phyloP scores from a whole-genome alignment of 1,284 basidiomycete genomes.

The Amylostereum areolatum region DNA sequence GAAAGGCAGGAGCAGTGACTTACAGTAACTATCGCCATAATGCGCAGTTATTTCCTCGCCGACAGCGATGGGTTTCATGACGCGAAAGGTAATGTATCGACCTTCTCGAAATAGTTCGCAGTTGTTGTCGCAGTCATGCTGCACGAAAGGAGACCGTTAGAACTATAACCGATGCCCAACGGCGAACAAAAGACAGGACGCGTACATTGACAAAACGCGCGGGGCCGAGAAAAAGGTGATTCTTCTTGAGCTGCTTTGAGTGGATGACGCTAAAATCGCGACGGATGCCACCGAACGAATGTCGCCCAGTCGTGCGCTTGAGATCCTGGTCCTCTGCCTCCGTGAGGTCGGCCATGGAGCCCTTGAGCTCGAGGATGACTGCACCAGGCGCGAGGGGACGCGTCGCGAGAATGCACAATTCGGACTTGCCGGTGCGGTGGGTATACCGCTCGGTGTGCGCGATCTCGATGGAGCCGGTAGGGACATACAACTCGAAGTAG shows the following conservation, averaged over 20 bases:
- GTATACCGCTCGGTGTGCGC: slow-evolving; percentile 82
- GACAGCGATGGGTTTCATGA: slow-evolving; percentile 70
- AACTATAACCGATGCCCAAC: background rate
- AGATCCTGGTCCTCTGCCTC: slow-evolving; percentile 79
- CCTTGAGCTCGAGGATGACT: slow-evolving; percentile 77
- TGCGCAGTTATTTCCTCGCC: slow-evolving; percentile 87
- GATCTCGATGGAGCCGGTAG: slow-evolving; percentile 79
- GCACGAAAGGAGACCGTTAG: slow-evolving; percentile 14
- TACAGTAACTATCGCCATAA: slow-evolving; percentile 82
- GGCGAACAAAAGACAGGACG: slow-evolving; percentile 5
- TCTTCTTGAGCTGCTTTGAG: slow-evolving; percentile 86
- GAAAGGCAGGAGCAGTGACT: slow-evolving; percentile 25
- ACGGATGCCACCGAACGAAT: slow-evolving; percentile 65
- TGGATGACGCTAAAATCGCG: slow-evolving; percentile 91
- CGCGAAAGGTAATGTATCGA: slow-evolving; percentile 84
- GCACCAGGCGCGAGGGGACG: slow-evolving; percentile 63
- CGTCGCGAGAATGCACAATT: slow-evolving; percentile 85
- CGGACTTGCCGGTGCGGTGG: slow-evolving; percentile 81
- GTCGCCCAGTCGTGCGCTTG: slow-evolving; percentile 58
- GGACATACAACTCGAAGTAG: slow-evolving; percentile 79
- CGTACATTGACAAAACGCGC: slow-evolving; percentile 92
- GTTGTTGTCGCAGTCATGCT: slow-evolving; percentile 92
- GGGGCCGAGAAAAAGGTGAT: slow-evolving; percentile 87
- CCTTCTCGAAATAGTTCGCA: slow-evolving; percentile 84
- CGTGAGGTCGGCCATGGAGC: slow-evolving; percentile 80